These are phyloP conservation scores for Blastobotrys elegans DNA, from an alignment of 1,139 yeast species.

Conservation along the genomic window DNA sequence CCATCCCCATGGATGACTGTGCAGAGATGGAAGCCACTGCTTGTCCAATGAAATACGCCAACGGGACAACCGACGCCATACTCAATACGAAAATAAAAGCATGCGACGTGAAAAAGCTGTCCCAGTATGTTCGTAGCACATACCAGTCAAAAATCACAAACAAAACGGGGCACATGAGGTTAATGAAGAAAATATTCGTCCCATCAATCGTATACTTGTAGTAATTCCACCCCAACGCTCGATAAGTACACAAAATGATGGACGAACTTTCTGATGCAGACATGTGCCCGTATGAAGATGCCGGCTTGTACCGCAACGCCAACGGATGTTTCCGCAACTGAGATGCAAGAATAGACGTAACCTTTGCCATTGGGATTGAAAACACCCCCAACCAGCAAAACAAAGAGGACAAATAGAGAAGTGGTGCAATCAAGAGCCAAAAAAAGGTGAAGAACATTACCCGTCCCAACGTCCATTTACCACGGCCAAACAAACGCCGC, in stretches of 20 bases:
- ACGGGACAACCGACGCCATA: constrained; percentile 79
- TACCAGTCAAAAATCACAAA: constrained; percentile 81
- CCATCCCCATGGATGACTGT: constrained; percentile 98
- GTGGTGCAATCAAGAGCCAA: constrained; percentile 66
- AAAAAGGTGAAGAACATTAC: constrained; percentile 70
- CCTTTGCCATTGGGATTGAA: constrained; percentile 90
- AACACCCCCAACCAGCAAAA: constrained; percentile 81
- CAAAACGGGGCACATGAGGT: constrained; percentile 69
- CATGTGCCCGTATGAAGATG: constrained; percentile 45
- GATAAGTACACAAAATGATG: constrained; percentile 72
- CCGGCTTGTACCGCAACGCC: constrained; percentile 67
- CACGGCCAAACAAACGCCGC: constrained; percentile 80
- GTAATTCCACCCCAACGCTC: constrained; percentile 88
- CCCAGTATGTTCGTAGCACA: constrained; percentile 49
- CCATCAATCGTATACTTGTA: constrained; percentile 96
- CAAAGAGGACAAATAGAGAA: constrained; percentile 50
- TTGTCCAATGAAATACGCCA: constrained; percentile 96
- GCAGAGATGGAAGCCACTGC: constrained; percentile 99
- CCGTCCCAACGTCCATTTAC: constrained; percentile 85
- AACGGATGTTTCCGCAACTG: constrained; percentile 89
- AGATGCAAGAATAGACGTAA: constrained; percentile 57
- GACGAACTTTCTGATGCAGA: constrained; percentile 36
- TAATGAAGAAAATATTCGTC: constrained; percentile 87
- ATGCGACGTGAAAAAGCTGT: constrained; percentile 23
- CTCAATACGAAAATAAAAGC: constrained; percentile 64